Conservation (phyloP, 371 early-diverging fungal genomes). For the Lichtheimia corymbifera region DNA sequence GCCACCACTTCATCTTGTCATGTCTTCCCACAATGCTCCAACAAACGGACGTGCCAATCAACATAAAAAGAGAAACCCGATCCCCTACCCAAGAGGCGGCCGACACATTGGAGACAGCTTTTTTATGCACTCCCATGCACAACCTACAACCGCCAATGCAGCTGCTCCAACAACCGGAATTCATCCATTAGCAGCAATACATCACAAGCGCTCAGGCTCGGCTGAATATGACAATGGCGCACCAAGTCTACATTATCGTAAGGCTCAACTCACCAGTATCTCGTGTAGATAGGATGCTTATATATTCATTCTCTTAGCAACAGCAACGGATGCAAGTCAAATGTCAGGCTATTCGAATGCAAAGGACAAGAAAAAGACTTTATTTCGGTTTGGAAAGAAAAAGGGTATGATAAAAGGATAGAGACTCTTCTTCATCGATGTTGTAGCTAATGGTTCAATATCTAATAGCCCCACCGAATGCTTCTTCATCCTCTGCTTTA, state of each 20-base stretch:
- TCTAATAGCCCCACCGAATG: slow-evolving; percentile 6
- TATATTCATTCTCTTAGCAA: background rate
- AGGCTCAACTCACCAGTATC: background rate
- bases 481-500: background rate
- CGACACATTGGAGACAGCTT: slow-evolving; percentile 17
- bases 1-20: slow-evolving; percentile 8
- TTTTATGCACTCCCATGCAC: background rate
- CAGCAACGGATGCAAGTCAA: slow-evolving; percentile 14
- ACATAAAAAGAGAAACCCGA: slow-evolving; percentile 12
- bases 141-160: background rate
- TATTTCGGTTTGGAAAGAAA: slow-evolving; percentile 39
- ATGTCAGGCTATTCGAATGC: slow-evolving; percentile 19
- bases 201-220: slow-evolving; percentile 8
- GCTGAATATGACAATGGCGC: slow-evolving; percentile 2
- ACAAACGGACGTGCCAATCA: slow-evolving; percentile 7
- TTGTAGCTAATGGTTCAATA: background rate
- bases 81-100: slow-evolving; percentile 20
- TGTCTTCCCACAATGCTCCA: slow-evolving; percentile 12
- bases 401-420: slow-evolving; percentile 26
- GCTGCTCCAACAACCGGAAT: background rate
- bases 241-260: background rate
- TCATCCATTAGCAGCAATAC: background rate
- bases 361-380: slow-evolving; percentile 33
- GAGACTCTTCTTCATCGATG: background rate
- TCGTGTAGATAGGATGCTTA: background rate